Percentiles rank a stretch among this genome's conserved stretches.
phyloP scores from a whole-genome alignment of 495 filamentous ascomycete genomes.

The Pseudotulostoma volvatum region DNA sequence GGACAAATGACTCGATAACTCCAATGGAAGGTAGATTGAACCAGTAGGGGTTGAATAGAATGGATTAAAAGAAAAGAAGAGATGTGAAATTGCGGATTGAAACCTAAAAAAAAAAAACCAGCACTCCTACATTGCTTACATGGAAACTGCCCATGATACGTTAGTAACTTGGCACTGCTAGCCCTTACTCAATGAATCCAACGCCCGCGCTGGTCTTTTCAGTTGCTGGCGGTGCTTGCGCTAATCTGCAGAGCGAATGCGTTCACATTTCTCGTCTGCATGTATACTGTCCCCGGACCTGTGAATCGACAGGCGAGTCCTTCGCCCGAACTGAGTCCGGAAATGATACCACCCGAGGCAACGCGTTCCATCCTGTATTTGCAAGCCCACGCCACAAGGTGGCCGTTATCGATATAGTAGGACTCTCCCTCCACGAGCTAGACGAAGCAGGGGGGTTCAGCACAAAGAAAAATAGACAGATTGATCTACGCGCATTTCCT shows the following conservation, averaged over 20 bases:
- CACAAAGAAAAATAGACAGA: neutral
- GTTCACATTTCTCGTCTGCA: slow-evolving; percentile 77
- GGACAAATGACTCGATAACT: too few species aligned
- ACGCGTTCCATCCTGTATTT: slow-evolving; percentile 78
- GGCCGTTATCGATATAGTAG: slow-evolving; percentile 90
- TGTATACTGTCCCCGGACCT: slow-evolving; percentile 81
- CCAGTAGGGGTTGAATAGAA: too few species aligned
- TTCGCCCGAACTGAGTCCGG: slow-evolving; percentile 59
- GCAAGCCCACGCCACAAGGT: slow-evolving; percentile 94
- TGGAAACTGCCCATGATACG: too few species aligned
- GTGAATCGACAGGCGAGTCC: slow-evolving; percentile 88
- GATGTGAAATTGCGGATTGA: too few species aligned
- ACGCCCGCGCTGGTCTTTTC: too few species aligned
- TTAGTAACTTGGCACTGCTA: too few species aligned
- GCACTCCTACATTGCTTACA: too few species aligned
- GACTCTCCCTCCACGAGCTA: slow-evolving; percentile 61
- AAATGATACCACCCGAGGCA: slow-evolving; percentile 77
- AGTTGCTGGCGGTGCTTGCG: slow-evolving; percentile 15
- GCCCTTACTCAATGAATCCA: too few species aligned
- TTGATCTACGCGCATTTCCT: neutral
- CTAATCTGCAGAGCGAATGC: slow-evolving; percentile 34
- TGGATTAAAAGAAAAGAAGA: too few species aligned
- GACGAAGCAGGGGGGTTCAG: slow-evolving; percentile 4
- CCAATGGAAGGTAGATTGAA: too few species aligned
- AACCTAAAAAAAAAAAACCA: too few species aligned